Base-by-base conservation (phyloP, 1,284 basidiomycete species). In the Polyporus tsugae region DNA sequence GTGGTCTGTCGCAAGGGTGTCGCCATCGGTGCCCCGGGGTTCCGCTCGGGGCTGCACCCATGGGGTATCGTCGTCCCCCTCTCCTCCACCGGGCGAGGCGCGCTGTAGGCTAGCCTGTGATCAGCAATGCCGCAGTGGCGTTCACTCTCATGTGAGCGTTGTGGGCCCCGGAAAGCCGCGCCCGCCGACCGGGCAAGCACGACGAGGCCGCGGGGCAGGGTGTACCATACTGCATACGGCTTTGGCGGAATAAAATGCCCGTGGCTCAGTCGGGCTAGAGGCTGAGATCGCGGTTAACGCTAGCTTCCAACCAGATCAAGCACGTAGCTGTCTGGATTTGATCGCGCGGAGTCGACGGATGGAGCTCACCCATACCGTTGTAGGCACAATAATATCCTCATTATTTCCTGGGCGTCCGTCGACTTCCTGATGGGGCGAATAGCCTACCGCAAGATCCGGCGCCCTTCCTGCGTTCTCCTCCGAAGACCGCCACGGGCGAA, bases 41-140 rank as follows among this genome's bases (percentile, higher is more conserved):
- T 55, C 33, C 53, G 55, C 55, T 58, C 33, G 36, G 19, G 35
- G 19, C 11, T 55, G 53, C 53, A 33, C 33, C 53, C 33, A 35
- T 19, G 55, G 29, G 15, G 25, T 19, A 4, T 11, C 10, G 35
- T 35, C 35, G 35, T 38, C 29, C 36, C 55, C 55, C 55, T 58
- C 55, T 58, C 33, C 55, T 58, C 55, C 55, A 19, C 55, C 10
- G 55, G 36, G 55, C 55, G 55, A 58, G 55, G 55, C 55, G 55
- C 55, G 55, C 36, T 35, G 35, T 29, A 33, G 29, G 29, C 29
- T 38, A 6, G 15, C 46, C 52, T 55, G 29, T 35, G 29, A 55
- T 29, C 52, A 55, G 10, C 49, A 29, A n/a, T 44, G 9, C 7
- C 7, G 1, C 9, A 9, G 22, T 22, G 7, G 22, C 10, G 25